These are phyloP conservation scores for Yamadazyma dendronema DNA, from an alignment of 1,139 yeast genomes.

Conservation along the genomic window DNA sequence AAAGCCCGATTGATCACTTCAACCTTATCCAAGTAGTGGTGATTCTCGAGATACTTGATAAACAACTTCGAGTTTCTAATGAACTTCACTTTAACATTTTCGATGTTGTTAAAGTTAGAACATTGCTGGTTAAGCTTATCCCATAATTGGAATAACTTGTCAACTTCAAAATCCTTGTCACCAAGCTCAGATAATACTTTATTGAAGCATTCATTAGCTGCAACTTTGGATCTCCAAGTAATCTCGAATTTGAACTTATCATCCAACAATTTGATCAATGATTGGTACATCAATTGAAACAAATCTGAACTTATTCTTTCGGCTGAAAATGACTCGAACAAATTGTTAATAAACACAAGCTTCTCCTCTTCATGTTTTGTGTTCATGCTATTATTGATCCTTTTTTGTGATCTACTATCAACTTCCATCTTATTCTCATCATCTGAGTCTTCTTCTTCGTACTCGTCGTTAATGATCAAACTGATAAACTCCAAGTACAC, in stretches of 20 bases:
- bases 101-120: slow-evolving; percentile 50
- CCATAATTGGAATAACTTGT: slow-evolving; percentile 23
- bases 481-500: slow-evolving; percentile 39
- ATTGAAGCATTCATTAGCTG: slow-evolving; percentile 37
- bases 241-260: slow-evolving; percentile 29
- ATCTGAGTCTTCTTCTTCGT: slow-evolving; percentile 24
- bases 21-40: slow-evolving; percentile 15
- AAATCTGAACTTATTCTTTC: slow-evolving; percentile 18
- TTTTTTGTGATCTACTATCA: slow-evolving; percentile 10
- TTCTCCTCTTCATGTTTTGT: slow-evolving; percentile 37
- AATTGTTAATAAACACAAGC: slow-evolving; percentile 30
- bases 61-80: slow-evolving; percentile 30
- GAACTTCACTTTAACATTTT: slow-evolving; percentile 57
- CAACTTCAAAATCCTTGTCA: slow-evolving; percentile 11
- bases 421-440: slow-evolving; percentile 30
- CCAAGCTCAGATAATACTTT: slow-evolving; percentile 13
- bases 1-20: slow-evolving; percentile 22
- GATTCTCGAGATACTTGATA: slow-evolving; percentile 15
- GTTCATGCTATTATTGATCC: slow-evolving; percentile 12
- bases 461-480: slow-evolving; percentile 32
- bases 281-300: slow-evolving; percentile 24
- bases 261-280: slow-evolving; percentile 20
- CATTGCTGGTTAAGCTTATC: slow-evolving; percentile 26
- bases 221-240: slow-evolving; percentile 61
- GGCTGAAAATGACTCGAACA: slow-evolving; percentile 27